Base-by-base conservation (phyloP, 768 basidiomycete genomes). In the Kwoniella sp. region DNA sequence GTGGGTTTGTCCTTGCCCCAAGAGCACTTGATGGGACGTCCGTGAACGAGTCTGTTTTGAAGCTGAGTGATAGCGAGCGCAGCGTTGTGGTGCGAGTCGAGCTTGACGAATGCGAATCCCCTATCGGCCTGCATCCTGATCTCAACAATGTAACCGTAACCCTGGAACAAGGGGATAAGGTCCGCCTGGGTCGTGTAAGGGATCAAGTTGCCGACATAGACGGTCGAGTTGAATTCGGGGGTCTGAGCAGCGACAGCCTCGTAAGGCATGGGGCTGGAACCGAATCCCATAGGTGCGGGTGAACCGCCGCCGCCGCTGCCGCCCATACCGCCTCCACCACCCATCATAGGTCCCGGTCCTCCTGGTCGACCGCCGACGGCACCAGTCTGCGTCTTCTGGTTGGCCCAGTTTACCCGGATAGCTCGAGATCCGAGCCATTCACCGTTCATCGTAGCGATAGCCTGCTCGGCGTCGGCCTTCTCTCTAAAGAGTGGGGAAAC, bases 351-450 rank as follows among this genome's bases (percentile, higher is more conserved):
- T 60, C 19, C 44, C 50, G 25, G 58, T 57, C 29, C 58, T 57
- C 29, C 67, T 29, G 26, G 64, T 12, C 72, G 69, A 40, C 65
- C 70, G 19, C 79, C 71, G 1, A 74, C 79, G 60, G 87, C 91
- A 36, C 79, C 79, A 21, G 80, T 81, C 81, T 95, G 92, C 19
- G 94, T 97, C 84, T 98, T 97, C 83, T 98, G 95, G 83, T 98
- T 98, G 58, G 96, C 96, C 95, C 95, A 99, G 83, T 99, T 99
- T 81, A 98, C 95, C 70, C 96, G 89, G 76, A 99, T 99, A 66
- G 96, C 96, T 65, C 96, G 88, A 29, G 92, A 92, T 53, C 96
- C 96, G 37, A 99, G 85, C 92, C 92, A 99, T 84, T 99, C 95
- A 61, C 96, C 96, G 77, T 99, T 99, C 96, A 99, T 99, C 65